phyloP scores from a whole-genome alignment of 306 rosid species.

The Sesbania bispinosa region DNA sequence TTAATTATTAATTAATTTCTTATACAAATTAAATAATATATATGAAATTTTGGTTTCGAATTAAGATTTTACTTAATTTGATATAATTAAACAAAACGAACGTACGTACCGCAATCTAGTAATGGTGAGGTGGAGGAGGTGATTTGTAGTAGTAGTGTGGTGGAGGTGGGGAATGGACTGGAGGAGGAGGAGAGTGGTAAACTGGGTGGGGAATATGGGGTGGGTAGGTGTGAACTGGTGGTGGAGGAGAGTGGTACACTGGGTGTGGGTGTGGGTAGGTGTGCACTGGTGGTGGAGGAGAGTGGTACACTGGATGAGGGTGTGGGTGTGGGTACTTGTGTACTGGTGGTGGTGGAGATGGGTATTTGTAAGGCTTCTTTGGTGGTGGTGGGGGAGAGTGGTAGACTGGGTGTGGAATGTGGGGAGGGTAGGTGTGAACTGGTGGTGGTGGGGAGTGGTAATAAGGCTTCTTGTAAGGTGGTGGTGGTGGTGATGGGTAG shows the following conservation, averaged over 20 bases:
- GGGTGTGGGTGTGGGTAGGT: conserved; percentile 23
- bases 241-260: conserved; percentile 30
- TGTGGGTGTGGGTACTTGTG: too few species aligned
- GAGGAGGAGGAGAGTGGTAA: conserved; percentile 34
- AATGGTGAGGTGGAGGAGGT: conserved; percentile 66
- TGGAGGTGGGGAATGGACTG: conserved; percentile 45
- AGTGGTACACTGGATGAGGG: conserved; percentile 18
- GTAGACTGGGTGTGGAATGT: background rate
- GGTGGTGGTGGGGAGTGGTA: conserved; percentile 21
- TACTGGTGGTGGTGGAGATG: conserved; percentile 37
- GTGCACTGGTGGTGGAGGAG: conserved; percentile 13
- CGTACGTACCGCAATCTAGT: conserved; percentile 34
- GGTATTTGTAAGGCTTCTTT: background rate
- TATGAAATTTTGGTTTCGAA: too few species aligned
- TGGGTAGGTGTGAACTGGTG: background rate
- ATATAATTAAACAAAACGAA: too few species aligned
- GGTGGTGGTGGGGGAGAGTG: conserved; percentile 25
- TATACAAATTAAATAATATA: too few species aligned
- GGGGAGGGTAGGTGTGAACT: background rate
- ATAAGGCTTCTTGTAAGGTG: conserved; percentile 11
- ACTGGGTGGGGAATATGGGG: background rate
- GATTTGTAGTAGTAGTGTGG: conserved; percentile 51
- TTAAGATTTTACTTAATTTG: too few species aligned
- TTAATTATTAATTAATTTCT: too few species aligned
- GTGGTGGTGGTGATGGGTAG: conserved; percentile 23